A percentile compares a stretch with the other conserved stretches of the same genome.
Evolutionary conservation across 768 basidiomycete genomes (phyloP).

Genomic region (Macrolepiota fuliginosa): DNA sequence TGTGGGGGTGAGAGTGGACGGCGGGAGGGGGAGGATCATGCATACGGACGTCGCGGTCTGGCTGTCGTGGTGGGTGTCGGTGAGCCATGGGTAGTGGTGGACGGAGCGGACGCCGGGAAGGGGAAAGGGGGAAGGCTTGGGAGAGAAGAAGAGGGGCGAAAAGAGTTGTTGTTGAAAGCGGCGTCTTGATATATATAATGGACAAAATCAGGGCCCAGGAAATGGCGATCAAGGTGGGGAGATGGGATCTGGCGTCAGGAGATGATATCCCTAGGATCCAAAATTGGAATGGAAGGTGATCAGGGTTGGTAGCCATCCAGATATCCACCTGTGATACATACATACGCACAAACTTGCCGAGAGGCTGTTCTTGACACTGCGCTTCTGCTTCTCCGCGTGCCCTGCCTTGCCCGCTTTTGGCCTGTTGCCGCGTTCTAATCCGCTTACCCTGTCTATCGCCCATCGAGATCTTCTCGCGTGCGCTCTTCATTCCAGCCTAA

Average conservation of each 20-base stretch:
- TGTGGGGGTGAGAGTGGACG: slow-evolving; percentile 27
- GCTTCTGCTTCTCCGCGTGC: slow-evolving; percentile 52
- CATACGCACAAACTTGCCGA: slow-evolving; percentile 14
- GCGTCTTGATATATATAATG: slow-evolving; percentile 59
- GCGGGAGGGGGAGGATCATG: slow-evolving; percentile 50
- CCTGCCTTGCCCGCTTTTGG: slow-evolving; percentile 50
- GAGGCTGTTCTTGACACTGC: slow-evolving; percentile 14
- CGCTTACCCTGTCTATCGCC: slow-evolving; percentile 31
- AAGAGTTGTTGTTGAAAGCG: slow-evolving; percentile 40
- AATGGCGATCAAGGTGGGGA: slow-evolving; percentile 58
- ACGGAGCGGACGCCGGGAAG: slow-evolving; percentile 22
- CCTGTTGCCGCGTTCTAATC: slow-evolving; percentile 45
- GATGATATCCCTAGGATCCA: slow-evolving; percentile 42
- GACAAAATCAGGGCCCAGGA: slow-evolving; percentile 41
- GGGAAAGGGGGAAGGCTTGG: slow-evolving; percentile 32
- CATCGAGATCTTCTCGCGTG: slow-evolving; percentile 43
- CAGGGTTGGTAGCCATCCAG: slow-evolving; percentile 12
- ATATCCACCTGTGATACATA: slow-evolving; percentile 11
- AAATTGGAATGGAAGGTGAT: slow-evolving; percentile 16
- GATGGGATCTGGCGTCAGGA: slow-evolving; percentile 43
- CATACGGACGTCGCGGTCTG: slow-evolving; percentile 59
- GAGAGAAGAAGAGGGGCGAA: slow-evolving; percentile 45
- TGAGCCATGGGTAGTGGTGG: slow-evolving; percentile 20
- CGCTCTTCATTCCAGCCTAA: not conserved
- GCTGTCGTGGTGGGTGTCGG: slow-evolving; percentile 17